A percentile compares a stretch with the other conserved stretches of the same genome.
These are phyloP conservation scores for Collybiopsis luxurians DNA, from an alignment of 768 basidiomycete species.

Conservation along the genomic window DNA sequence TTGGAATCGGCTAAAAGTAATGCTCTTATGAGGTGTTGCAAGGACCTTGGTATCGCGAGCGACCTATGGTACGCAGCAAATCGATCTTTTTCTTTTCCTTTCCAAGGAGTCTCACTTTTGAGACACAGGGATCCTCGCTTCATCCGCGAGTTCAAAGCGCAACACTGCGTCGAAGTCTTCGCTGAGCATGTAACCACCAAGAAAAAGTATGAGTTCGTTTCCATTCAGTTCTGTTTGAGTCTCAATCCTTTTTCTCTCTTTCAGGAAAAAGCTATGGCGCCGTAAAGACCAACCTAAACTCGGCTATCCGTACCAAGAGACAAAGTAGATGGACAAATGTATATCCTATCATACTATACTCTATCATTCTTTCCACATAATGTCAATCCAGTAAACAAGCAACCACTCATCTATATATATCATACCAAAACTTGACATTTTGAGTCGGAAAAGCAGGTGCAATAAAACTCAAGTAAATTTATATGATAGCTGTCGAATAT, in stretches of 20 bases:
- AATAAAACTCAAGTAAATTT: no score
- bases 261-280: slow-evolving; percentile 89
- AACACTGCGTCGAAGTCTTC: slow-evolving; percentile 83
- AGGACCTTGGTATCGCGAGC: slow-evolving; percentile 93
- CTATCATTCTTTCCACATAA: no score
- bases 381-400: no score
- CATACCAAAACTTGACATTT: no score
- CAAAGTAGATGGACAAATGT: not conserved
- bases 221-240: no score
- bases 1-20: slow-evolving; percentile 96
- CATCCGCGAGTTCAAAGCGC: slow-evolving; percentile 87
- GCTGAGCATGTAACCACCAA: slow-evolving; percentile 82
- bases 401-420: no score
- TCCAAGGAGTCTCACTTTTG: not conserved
- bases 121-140: slow-evolving; percentile 97
- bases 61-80: slow-evolving; percentile 75
- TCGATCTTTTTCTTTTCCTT: not conserved
- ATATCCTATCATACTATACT: no score
- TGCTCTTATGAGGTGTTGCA: slow-evolving; percentile 96
- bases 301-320: slow-evolving; percentile 85
- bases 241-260: not conserved
- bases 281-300: slow-evolving; percentile 85
- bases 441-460: no score
- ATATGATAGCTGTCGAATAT: not conserved
- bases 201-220: slow-evolving; percentile 69